These are phyloP conservation scores for Begonia masoniana DNA, from an alignment of 306 rosid species.

Conservation along the genomic window DNA sequence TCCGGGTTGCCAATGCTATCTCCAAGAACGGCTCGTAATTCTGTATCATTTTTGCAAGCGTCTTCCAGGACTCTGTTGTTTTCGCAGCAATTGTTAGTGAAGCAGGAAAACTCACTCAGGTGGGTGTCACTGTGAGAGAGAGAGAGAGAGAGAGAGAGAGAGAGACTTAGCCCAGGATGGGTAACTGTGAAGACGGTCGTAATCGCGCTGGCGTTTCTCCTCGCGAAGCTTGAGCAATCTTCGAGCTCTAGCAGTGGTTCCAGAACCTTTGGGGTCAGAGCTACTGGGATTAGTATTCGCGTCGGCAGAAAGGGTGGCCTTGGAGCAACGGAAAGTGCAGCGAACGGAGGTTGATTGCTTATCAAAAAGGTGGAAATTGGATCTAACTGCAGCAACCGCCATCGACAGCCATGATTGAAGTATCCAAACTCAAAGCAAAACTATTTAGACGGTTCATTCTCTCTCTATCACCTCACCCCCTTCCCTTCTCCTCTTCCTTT, in stretches of 20 bases:
- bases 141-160: not conserved
- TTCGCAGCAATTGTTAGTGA: not conserved
- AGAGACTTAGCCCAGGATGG: slow-evolving; percentile 86
- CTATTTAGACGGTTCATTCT: no score
- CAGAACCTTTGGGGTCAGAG: slow-evolving; percentile 37
- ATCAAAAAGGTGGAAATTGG: no score
- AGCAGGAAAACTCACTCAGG: no score
- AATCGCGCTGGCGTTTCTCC: slow-evolving; percentile 65
- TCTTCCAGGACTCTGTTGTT: slow-evolving; percentile 49
- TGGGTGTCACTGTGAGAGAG: not conserved
- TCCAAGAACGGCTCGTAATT: slow-evolving; percentile 75
- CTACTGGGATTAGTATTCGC: not conserved
- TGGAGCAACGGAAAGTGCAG: not conserved
- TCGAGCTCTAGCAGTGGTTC: slow-evolving; percentile 73
- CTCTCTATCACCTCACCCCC: no score
- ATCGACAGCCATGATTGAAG: no score
- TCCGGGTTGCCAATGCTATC: slow-evolving; percentile 86
- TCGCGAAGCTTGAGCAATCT: slow-evolving; percentile 70
- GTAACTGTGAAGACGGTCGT: slow-evolving; percentile 53
- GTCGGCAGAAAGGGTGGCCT: not conserved
- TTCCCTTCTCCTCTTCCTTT: no score
- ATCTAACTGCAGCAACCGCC: no score
- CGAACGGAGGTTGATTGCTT: no score
- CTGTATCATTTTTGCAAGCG: slow-evolving; percentile 71
- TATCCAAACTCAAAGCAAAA: no score